Evolutionary conservation across 2,329 filamentous ascomycete genomes (phyloP).

Genomic region (Chaetomium olivaceum): DNA sequence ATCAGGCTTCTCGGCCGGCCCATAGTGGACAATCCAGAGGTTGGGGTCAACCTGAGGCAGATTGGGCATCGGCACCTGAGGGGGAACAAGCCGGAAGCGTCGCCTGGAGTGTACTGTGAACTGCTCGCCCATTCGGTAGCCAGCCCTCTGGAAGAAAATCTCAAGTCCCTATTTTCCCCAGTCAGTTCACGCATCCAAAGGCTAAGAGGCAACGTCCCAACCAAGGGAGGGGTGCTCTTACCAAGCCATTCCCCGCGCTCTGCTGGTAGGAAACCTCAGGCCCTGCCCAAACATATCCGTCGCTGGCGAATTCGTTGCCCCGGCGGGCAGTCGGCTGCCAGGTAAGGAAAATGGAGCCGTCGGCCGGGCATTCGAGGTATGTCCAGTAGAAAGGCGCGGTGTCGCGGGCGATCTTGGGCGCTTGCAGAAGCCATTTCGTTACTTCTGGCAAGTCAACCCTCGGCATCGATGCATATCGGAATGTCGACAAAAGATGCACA

Average conservation of each 20-base stretch:
- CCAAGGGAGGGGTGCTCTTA: conserved; percentile 39
- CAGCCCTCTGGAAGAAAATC: conserved; percentile 78
- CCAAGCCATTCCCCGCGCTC: conserved; percentile 64
- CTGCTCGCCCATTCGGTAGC: conserved; percentile 75
- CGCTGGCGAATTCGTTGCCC: conserved; percentile 76
- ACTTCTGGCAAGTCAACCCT: conserved; percentile 74
- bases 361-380: conserved; percentile 78
- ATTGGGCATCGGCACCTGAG: conserved; percentile 68
- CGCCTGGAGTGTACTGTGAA: conserved; percentile 75
- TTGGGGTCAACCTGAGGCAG: conserved; percentile 73
- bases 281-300: conserved; percentile 90
- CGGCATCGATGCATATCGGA: conserved; percentile 73
- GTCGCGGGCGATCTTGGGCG: conserved; percentile 82
- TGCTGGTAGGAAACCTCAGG: conserved; percentile 75
- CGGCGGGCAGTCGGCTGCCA: conserved; percentile 81
- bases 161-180: conserved; percentile 69
- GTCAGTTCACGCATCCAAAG: conserved; percentile 1
- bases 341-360: conserved; percentile 79
- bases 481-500: conserved; percentile 84
- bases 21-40: conserved; percentile 91
- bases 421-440: conserved; percentile 78
- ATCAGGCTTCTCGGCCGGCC: conserved; percentile 71
- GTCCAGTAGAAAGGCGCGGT: conserved; percentile 89
- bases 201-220: neutral
- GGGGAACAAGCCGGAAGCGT: conserved; percentile 80